Evolutionary conservation across 352 stramenopile species (phyloP).

Genomic region (Saprolegnia diclina): DNA sequence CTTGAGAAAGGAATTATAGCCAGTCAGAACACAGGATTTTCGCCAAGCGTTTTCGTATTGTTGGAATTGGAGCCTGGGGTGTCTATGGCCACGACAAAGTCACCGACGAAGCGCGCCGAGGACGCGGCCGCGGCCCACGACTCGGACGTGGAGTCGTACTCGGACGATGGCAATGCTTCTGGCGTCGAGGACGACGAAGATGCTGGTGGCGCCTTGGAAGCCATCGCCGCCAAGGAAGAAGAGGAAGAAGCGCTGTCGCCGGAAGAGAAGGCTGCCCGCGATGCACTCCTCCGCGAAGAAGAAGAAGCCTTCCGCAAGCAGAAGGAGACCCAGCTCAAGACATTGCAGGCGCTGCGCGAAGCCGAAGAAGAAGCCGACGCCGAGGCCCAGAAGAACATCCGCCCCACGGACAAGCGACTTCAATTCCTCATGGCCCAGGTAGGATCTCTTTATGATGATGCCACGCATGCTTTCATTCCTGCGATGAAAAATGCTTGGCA

Average conservation of each 20-base stretch:
- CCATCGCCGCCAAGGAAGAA: constrained; percentile 28
- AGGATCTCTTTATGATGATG: neutral
- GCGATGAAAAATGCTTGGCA: neutral
- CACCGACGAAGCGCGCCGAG: neutral
- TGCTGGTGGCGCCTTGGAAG: neutral
- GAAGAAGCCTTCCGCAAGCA: constrained; percentile 65
- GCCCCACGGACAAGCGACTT: constrained; percentile 64
- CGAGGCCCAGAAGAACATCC: constrained; percentile 48
- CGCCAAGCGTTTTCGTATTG: constrained; percentile 9
- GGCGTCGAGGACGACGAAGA: constrained; percentile 18
- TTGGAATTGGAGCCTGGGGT: constrained; percentile 13
- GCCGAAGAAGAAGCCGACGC: constrained; percentile 51
- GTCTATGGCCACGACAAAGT: constrained; percentile 22
- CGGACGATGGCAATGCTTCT: constrained; percentile 21
- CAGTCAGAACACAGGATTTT: constrained; percentile 5
- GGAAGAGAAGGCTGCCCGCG: constrained; percentile 41
- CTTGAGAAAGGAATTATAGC: constrained; percentile 12
- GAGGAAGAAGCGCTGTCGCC: constrained; percentile 36
- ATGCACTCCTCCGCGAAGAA: constrained; percentile 55
- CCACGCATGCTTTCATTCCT: neutral
- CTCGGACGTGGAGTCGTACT: constrained; percentile 25
- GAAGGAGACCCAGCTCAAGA: constrained; percentile 68
- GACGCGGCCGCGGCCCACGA: neutral
- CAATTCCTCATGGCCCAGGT: constrained; percentile 83
- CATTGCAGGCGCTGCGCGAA: constrained; percentile 64